These are phyloP conservation scores for Alternaria dauci DNA, from an alignment of 2,329 filamentous ascomycete genomes.

Conservation along the genomic window DNA sequence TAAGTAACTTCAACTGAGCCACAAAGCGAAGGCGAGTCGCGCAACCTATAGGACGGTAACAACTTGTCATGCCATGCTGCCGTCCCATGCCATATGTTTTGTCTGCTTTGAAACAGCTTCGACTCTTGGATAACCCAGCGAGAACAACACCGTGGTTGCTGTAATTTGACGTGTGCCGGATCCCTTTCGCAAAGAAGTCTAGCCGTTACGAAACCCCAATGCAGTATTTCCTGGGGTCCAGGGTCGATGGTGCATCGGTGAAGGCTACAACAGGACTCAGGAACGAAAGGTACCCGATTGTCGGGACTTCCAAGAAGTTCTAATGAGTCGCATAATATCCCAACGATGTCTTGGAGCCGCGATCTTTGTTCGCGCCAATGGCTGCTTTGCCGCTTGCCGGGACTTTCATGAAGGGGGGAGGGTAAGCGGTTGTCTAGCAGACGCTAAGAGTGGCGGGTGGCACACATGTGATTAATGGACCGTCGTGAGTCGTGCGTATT, in stretches of 20 bases:
- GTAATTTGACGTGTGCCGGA: background rate
- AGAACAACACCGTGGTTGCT: background rate
- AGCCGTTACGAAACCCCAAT: background rate
- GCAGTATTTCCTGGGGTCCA: background rate
- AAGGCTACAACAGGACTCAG: constrained; percentile 11
- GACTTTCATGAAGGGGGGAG: constrained; percentile 1
- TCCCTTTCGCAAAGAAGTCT: background rate
- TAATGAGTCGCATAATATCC: constrained; percentile 11
- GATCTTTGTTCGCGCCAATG: background rate
- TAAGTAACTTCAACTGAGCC: background rate
- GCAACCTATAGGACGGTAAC: background rate
- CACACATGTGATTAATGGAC: background rate
- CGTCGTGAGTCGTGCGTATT: background rate
- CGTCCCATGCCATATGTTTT: background rate
- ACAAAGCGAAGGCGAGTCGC: background rate
- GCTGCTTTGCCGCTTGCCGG: background rate
- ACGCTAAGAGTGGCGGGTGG: background rate
- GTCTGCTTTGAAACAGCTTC: background rate
- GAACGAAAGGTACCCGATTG: constrained; percentile 1
- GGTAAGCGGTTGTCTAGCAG: constrained; percentile 1
- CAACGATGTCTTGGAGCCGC: background rate
- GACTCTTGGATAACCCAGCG: background rate
- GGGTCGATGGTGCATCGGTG: constrained; percentile 10
- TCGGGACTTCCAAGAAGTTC: constrained; percentile 6
- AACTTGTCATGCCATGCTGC: background rate